These are phyloP conservation scores for Farysia itapuensis DNA, from an alignment of 1,284 basidiomycete species.

Conservation along the genomic window DNA sequence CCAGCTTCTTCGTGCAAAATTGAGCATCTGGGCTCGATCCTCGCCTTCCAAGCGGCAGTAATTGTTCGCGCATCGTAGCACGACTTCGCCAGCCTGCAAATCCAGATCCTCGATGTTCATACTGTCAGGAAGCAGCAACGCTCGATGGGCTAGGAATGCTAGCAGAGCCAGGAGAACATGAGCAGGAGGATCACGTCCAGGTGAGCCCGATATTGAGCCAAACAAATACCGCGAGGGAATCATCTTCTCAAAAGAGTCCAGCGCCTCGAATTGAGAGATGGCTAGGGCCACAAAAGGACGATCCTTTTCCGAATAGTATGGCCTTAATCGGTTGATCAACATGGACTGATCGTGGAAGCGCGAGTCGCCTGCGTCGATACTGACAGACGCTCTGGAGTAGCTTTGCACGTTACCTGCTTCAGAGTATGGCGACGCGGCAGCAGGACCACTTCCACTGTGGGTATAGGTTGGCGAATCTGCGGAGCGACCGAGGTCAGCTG, in stretches of 20 bases:
- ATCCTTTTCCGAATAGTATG: slow-evolving; percentile 38
- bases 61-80: slow-evolving; percentile 35
- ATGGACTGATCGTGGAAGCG: slow-evolving; percentile 37
- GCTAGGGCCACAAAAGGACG: slow-evolving; percentile 43
- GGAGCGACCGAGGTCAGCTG: slow-evolving; percentile 19
- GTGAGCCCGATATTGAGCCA: slow-evolving; percentile 19
- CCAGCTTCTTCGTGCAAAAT: slow-evolving; percentile 45
- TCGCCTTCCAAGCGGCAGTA: slow-evolving; percentile 32
- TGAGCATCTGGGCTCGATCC: slow-evolving; percentile 37
- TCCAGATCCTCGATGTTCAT: slow-evolving; percentile 44
- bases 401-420: slow-evolving; percentile 14
- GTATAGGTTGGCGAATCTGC: slow-evolving; percentile 25
- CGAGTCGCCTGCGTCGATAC: slow-evolving; percentile 21
- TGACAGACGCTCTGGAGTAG: slow-evolving; percentile 23
- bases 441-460: slow-evolving; percentile 13
- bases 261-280: slow-evolving; percentile 42
- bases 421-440: slow-evolving; percentile 20
- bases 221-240: slow-evolving; percentile 43
- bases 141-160: slow-evolving; percentile 44
- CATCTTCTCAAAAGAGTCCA: slow-evolving; percentile 46
- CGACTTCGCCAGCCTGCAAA: slow-evolving; percentile 28
- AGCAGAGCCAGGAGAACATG: slow-evolving; percentile 42
- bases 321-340: slow-evolving; percentile 38
- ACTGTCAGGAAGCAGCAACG: slow-evolving; percentile 35
- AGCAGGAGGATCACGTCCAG: slow-evolving; percentile 25